These are phyloP conservation scores for Lichtheimia ornata DNA, from an alignment of 371 early-diverging fungal genomes.

Conservation along the genomic window DNA sequence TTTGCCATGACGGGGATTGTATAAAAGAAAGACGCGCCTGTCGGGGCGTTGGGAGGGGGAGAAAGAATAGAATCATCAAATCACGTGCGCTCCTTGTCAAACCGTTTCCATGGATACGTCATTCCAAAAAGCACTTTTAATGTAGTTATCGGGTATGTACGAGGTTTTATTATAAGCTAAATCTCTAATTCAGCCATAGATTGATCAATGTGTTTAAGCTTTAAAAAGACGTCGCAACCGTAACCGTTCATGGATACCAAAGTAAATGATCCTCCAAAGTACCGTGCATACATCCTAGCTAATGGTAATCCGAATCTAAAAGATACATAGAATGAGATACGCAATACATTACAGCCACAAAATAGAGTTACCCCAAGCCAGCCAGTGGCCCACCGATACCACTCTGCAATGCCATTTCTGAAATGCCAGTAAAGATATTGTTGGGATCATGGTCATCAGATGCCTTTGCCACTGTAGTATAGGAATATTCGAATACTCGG, in stretches of 20 bases:
- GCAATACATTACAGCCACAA: neutral
- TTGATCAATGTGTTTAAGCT: conserved; percentile 78
- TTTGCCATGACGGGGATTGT: conserved; percentile 36
- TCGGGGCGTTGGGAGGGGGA: too few species aligned
- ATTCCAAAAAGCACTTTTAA: too few species aligned
- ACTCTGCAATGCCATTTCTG: conserved; percentile 74
- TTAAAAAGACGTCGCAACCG: conserved; percentile 93
- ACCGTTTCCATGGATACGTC: too few species aligned
- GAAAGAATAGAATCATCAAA: too few species aligned
- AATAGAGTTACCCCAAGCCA: conserved; percentile 54
- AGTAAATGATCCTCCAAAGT: conserved; percentile 92
- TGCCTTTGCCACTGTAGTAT: conserved; percentile 82
- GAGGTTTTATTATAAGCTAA: conserved; percentile 12
- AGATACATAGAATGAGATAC: neutral
- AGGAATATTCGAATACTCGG: conserved; percentile 92
- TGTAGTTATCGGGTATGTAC: too few species aligned
- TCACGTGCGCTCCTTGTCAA: too few species aligned
- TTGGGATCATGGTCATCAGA: conserved; percentile 44
- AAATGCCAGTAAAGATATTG: conserved; percentile 63
- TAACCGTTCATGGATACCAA: conserved; percentile 84
- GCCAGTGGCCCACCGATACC: conserved; percentile 88
- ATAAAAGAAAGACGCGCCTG: neutral
- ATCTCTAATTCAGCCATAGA: conserved; percentile 55
- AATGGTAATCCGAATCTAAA: conserved; percentile 85
- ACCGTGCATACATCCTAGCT: conserved; percentile 90